Base-by-base conservation (phyloP, 2,329 filamentous ascomycete genomes). In the Chalaropsis ovoidea region DNA sequence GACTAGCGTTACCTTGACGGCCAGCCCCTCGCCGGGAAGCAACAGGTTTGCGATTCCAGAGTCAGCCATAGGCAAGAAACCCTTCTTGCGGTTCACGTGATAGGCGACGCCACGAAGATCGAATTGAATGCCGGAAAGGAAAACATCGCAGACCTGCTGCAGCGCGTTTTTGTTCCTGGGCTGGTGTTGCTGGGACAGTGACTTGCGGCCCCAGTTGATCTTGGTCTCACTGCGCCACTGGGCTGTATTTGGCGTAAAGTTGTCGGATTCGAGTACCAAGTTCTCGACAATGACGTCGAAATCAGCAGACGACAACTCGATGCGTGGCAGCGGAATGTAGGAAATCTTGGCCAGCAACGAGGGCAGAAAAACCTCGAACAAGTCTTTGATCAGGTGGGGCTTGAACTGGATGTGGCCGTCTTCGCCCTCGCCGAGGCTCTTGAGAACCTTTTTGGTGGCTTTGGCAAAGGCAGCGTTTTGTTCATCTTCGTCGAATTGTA, bases 271-370 rank as follows among this genome's bases (percentile, higher is more conserved):
- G 63, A 99, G 83, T 58, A 96, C 88, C 11, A 99, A 79, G 75
- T 99, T 99, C 79, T 99, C 94, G 56, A 99, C 83, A 61, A 97
- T 83, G 61, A 87, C 87, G 75, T 99, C 94, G 63, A 95, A 80
- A 80, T 87, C 85, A 1, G 83, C 81, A 71, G 97, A 94, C 1
- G 85, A 87, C 73, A 91, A 94, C 78, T 99, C 94, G 68, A 99
- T 96, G 65, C 94, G 88, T 24, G 94, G 94, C 62, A 99, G 84
- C 3, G 94, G 91, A 15, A 99, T 83, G 75, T 99, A 99, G 68
- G 90, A 87, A 66, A 94, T 80, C 70, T 86, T 89, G 79, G 95
- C 89, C 70, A 99, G 87, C 64, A 90, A 77, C 11, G 81, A 84
- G 1, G 94, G 94, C 7, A 99, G 73, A 70, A 99, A 93, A 65